These are phyloP conservation scores for Heracleum sosnowskyi DNA, from an alignment of 129 eudicot species.

Conservation along the genomic window DNA sequence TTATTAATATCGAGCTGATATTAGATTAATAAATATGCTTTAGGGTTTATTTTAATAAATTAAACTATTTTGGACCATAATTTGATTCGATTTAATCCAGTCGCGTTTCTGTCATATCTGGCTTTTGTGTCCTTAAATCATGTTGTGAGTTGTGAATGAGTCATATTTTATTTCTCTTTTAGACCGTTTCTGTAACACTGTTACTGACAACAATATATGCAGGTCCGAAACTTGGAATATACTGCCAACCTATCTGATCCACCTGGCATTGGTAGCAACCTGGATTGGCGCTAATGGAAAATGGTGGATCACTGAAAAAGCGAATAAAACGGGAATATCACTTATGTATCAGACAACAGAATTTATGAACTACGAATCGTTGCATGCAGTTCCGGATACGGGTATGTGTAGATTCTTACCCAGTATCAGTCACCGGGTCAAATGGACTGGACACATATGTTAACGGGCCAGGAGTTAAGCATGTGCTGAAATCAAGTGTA, in stretches of 20 bases:
- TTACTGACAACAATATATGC: slow-evolving; percentile 22
- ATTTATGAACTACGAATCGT: slow-evolving; percentile 47
- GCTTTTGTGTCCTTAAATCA: too few relatives aligned
- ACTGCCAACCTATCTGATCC: slow-evolving; percentile 89
- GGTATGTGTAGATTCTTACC: slow-evolving; percentile 95
- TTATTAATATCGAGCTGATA: too few relatives aligned
- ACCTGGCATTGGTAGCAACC: slow-evolving; percentile 58
- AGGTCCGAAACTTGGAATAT: slow-evolving; percentile 76
- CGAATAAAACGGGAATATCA: slow-evolving; percentile 52
- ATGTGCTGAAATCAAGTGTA: slow-evolving; percentile 74
- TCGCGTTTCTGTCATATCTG: too few relatives aligned
- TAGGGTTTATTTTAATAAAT: too few relatives aligned
- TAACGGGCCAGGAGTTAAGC: slow-evolving; percentile 69
- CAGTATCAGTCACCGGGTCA: slow-evolving; percentile 46
- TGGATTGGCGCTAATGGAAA: slow-evolving; percentile 66
- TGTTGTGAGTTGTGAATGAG: too few relatives aligned
- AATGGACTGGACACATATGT: slow-evolving; percentile 76
- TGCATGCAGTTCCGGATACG: slow-evolving; percentile 83
- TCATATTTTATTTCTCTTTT: too few relatives aligned
- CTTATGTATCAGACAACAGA: slow-evolving; percentile 65
- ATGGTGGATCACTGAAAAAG: slow-evolving; percentile 69
- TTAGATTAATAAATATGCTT: too few relatives aligned
- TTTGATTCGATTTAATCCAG: too few relatives aligned
- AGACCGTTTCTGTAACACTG: too few relatives aligned
- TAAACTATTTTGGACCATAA: too few relatives aligned